Evolutionary conservation across 1,284 basidiomycete species (phyloP), one percentile per base, ranked within the genome.

Genomic region (Marasmius sp.): DNA sequence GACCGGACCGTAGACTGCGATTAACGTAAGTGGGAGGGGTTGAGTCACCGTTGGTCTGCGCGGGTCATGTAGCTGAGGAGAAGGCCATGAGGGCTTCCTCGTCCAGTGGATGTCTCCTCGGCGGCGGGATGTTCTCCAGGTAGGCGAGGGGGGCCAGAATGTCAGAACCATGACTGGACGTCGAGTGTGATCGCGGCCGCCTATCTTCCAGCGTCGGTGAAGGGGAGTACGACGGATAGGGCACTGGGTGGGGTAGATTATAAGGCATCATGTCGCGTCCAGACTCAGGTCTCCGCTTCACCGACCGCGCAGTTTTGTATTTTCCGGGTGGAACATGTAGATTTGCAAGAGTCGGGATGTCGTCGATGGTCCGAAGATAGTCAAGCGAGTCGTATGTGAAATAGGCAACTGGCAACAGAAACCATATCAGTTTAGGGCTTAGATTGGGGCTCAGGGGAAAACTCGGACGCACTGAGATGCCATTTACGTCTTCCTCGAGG

Each of bases 401-500:
- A 73, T 91, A 91, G 36, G 89, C 88, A 65, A 89, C 89, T 91
- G 64, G 58, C 41, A 52, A 47, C 47, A 33, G 65, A 48, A 58
- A 50, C 38, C 22, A 27, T 20, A 33, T 57, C 47, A 36, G 41
- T 33, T 43, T 34, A 63, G 12, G 61, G 59, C 61, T 27, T 27
- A 27, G 27, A 2, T 27, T 27, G 5, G 52, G 51, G 27, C 20
- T 41, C 55, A 59, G 27, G 41, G 36, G 45, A 57, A 48, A 51
- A 61, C 54, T 10, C 6, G 57, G 49, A 75, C 87, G 61, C 70
- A 91, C 89, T 92, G 38, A 92, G 78, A 67, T 92, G 91, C 90
- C 90, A 91, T 69, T 92, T 92, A 64, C 86, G 81, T 63, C 83
- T 81, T 37, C 88, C 88, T 61, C 79, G 75, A 20, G 78, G 67